Percentiles rank a stretch among this genome's conserved stretches.
phyloP scores from a whole-genome alignment of 176 grass and related monocot genomes.

The Musa itinerans region DNA sequence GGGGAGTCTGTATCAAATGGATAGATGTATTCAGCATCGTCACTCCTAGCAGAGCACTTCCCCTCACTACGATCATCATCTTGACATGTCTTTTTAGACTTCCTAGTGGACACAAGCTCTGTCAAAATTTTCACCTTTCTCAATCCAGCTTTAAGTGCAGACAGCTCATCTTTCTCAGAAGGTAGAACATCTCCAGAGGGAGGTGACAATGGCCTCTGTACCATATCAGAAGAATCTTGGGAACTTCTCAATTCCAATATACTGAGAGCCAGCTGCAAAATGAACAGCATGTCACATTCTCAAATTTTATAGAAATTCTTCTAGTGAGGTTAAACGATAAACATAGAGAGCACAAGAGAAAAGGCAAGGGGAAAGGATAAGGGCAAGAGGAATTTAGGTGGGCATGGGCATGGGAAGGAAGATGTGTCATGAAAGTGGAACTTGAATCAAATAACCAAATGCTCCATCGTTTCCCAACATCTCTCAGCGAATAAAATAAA shows the following conservation, averaged over 20 bases:
- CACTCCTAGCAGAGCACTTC: slow-evolving; percentile 61
- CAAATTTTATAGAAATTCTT: slow-evolving; percentile 14
- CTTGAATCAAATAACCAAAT: too few species aligned
- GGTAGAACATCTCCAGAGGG: slow-evolving; percentile 48
- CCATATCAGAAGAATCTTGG: slow-evolving; percentile 37
- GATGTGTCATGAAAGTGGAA: too few species aligned
- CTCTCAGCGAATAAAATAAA: too few species aligned
- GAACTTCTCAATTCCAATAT: slow-evolving; percentile 35
- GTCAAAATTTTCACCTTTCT: slow-evolving; percentile 80
- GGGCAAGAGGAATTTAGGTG: background rate
- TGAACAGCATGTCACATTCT: slow-evolving; percentile 16
- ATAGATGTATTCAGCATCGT: slow-evolving; percentile 43
- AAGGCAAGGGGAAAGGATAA: background rate
- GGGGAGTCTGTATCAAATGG: slow-evolving; percentile 74
- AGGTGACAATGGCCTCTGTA: slow-evolving; percentile 53
- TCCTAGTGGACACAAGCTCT: slow-evolving; percentile 53
- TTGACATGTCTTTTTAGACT: slow-evolving; percentile 49
- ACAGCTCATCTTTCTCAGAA: slow-evolving; percentile 63
- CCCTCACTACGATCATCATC: slow-evolving; percentile 62
- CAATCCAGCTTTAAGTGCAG: slow-evolving; percentile 74
- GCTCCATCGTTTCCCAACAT: too few species aligned
- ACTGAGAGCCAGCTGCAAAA: slow-evolving; percentile 48
- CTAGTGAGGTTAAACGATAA: background rate
- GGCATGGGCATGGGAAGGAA: too few species aligned
- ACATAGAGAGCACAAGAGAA: background rate